Percentiles rank a stretch among this genome's conserved stretches.
Conservation (phyloP, 108 stramenopile species). For the Cylindrotheca closterium region DNA sequence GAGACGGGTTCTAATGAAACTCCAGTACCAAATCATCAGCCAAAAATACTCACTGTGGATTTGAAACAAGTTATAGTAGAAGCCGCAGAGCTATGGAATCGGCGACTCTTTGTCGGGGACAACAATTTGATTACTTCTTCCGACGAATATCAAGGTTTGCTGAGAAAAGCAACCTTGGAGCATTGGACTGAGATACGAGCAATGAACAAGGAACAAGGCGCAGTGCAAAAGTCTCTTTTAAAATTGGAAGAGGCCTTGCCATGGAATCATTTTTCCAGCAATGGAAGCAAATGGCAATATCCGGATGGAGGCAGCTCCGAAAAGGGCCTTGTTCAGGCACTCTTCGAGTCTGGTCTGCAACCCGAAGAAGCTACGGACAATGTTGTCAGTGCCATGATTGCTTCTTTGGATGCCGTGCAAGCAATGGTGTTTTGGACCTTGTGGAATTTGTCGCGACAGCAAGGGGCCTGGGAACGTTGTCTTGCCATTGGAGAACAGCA, state of each 20-base stretch:
- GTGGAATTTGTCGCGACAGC: slow-evolving; percentile 2
- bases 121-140: neutral
- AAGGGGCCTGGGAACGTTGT: slow-evolving; percentile 7
- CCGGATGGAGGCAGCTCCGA: too few relatives aligned
- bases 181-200: neutral
- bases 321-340: neutral
- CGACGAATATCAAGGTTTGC: neutral
- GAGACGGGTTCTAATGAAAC: too few relatives aligned
- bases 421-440: slow-evolving; percentile 14
- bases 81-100: neutral
- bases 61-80: neutral
- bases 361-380: slow-evolving; percentile 6
- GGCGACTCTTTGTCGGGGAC: neutral
- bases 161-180: neutral
- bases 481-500: neutral
- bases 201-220: neutral
- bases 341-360: neutral
- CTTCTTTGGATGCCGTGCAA: slow-evolving; percentile 4
- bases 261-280: neutral
- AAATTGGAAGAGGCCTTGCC: neutral
- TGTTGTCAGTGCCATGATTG: slow-evolving; percentile 11
- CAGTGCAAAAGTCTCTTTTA: neutral
- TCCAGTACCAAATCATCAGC: too few relatives aligned
- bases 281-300: neutral
- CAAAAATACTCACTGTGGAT: neutral